Percentiles rank a stretch among this genome's conserved stretches.
These are phyloP conservation scores for Nectriaceae sp. DNA, from an alignment of 2,329 filamentous ascomycete species.

Conservation along the genomic window DNA sequence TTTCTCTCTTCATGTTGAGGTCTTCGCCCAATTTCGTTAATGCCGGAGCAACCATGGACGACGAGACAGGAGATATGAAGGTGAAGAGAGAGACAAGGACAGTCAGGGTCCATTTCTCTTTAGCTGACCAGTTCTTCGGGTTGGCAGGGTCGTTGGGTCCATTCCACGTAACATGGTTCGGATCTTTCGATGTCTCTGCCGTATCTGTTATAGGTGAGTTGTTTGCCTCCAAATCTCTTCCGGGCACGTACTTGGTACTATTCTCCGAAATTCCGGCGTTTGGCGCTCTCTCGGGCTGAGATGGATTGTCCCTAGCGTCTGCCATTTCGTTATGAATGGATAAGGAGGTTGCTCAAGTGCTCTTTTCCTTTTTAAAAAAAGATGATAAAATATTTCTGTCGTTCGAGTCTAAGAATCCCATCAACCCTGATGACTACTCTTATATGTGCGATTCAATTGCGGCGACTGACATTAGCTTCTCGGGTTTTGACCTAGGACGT, in stretches of 20 bases:
- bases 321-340: neutral
- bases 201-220: neutral
- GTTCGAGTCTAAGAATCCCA: too few species aligned
- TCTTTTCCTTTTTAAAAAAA: too few species aligned
- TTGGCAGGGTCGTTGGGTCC: constrained; percentile 53
- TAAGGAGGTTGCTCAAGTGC: too few species aligned
- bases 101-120: constrained; percentile 53
- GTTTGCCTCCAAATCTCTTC: too few species aligned
- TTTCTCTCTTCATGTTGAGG: constrained; percentile 3
- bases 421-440: too few species aligned
- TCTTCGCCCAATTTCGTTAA: constrained; percentile 3
- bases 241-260: neutral
- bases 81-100: constrained; percentile 6
- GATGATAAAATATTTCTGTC: too few species aligned
- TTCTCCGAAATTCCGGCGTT: neutral
- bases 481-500: too few species aligned
- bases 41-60: constrained; percentile 7
- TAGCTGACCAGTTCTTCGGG: constrained; percentile 56
- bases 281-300: neutral
- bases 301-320: neutral
- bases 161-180: constrained; percentile 50
- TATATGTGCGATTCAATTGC: too few species aligned
- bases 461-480: too few species aligned
- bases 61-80: constrained; percentile 10
- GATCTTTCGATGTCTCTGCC: constrained; percentile 22